phyloP scores from a whole-genome alignment of 176 grass and related monocot genomes.

The Leersia perrieri region DNA sequence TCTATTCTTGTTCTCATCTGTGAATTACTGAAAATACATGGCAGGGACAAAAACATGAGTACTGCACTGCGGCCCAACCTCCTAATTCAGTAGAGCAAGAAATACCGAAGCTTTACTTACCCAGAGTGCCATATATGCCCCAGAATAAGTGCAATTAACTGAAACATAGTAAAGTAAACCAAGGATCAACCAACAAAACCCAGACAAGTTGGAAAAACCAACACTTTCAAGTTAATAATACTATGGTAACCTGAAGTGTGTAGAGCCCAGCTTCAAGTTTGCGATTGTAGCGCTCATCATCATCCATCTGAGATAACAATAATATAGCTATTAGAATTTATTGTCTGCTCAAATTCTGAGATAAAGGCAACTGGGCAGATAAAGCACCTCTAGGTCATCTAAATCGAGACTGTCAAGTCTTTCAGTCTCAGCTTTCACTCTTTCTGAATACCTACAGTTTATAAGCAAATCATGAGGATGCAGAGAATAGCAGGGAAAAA shows the following conservation, averaged over 20 bases:
- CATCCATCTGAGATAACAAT: slow-evolving; percentile 67
- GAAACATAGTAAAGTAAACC: slow-evolving; percentile 31
- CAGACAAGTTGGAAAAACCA: background rate
- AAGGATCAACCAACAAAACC: slow-evolving; percentile 7
- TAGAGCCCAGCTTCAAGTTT: slow-evolving; percentile 95
- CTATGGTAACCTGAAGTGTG: slow-evolving; percentile 80
- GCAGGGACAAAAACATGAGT: slow-evolving; percentile 10
- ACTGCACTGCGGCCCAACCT: background rate
- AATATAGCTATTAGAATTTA: background rate
- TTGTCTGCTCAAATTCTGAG: slow-evolving; percentile 15
- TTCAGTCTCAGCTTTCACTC: slow-evolving; percentile 80
- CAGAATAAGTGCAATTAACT: slow-evolving; percentile 90
- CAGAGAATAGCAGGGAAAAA: slow-evolving; percentile 16
- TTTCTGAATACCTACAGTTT: slow-evolving; percentile 82
- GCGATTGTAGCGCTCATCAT: slow-evolving; percentile 81
- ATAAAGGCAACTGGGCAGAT: slow-evolving; percentile 4
- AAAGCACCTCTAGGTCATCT: slow-evolving; percentile 84
- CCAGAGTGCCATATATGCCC: slow-evolving; percentile 92
- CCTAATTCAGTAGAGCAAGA: background rate
- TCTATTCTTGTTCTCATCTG: slow-evolving; percentile 85
- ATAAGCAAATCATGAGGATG: slow-evolving; percentile 3
- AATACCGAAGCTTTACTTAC: slow-evolving; percentile 50
- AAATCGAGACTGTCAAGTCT: slow-evolving; percentile 70
- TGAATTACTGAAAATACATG: slow-evolving; percentile 52
- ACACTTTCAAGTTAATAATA: background rate